Conservation (phyloP, 805 yeast genomes). For the Lipomyces starkeyi region DNA sequence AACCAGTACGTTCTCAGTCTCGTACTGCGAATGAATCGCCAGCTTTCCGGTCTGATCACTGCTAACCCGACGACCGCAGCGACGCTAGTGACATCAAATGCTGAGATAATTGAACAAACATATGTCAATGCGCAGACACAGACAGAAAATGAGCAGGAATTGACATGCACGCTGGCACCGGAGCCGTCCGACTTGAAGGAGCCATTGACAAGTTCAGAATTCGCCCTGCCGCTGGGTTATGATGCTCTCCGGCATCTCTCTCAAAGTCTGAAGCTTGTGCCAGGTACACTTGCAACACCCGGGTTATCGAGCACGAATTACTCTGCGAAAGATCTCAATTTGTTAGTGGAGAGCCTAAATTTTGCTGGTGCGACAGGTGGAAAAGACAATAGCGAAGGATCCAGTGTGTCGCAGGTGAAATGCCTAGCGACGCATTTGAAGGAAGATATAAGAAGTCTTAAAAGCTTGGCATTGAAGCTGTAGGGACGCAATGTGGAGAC, state of each 20-base stretch:
- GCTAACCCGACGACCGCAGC: conserved; percentile 1
- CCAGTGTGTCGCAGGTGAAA: conserved; percentile 14
- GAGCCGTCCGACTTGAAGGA: conserved; percentile 2
- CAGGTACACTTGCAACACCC: conserved; percentile 11
- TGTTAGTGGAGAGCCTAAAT: conserved; percentile 17
- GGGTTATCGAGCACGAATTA: conserved; percentile 19
- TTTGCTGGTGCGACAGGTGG: conserved; percentile 8
- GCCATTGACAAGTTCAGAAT: neutral
- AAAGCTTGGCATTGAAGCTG: conserved; percentile 31
- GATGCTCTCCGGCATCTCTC: conserved; percentile 18
- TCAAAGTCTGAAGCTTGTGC: conserved; percentile 7
- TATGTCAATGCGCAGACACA: conserved; percentile 32
- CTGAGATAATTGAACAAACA: neutral
- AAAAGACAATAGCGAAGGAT: conserved; percentile 8
- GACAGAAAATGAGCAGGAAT: conserved; percentile 19
- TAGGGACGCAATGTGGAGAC: neutral
- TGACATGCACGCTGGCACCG: neutral
- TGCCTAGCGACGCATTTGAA: conserved; percentile 19
- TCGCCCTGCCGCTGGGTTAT: conserved; percentile 13
- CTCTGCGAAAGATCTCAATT: conserved; percentile 28
- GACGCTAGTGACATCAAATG: neutral
- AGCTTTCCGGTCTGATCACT: conserved; percentile 6
- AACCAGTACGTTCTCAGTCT: conserved; percentile 15
- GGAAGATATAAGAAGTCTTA: conserved; percentile 33
- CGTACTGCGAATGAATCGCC: conserved; percentile 14